Evolutionary conservation across 2,329 filamentous ascomycete species (phyloP).

Genomic region (Penicillium brevicompactum): DNA sequence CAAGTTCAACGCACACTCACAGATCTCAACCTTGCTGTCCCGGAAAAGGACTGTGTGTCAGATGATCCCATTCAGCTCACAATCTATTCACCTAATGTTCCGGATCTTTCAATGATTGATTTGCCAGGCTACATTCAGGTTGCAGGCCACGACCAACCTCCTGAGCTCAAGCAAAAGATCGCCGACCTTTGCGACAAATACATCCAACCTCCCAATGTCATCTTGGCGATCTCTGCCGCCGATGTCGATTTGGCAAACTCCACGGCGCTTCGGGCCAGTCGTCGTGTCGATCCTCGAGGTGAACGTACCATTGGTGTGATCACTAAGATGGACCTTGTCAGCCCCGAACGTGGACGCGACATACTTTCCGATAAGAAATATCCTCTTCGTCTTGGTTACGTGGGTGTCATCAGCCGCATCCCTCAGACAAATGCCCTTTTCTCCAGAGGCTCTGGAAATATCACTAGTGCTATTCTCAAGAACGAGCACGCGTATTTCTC

Average conservation of each 20-base stretch:
- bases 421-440: constrained; percentile 72
- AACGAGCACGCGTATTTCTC: constrained; percentile 89
- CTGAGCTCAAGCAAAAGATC: constrained; percentile 93
- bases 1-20: constrained; percentile 87
- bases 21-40: constrained; percentile 90
- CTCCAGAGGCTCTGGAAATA: constrained; percentile 76
- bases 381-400: constrained; percentile 90
- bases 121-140: constrained; percentile 98
- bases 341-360: constrained; percentile 72
- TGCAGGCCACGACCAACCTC: constrained; percentile 83
- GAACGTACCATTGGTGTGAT: constrained; percentile 98
- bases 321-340: constrained; percentile 98
- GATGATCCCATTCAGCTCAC: constrained; percentile 96
- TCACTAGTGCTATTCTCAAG: constrained; percentile 77
- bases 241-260: constrained; percentile 98
- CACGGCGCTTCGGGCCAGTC: constrained; percentile 83
- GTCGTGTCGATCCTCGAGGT: constrained; percentile 88
- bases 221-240: constrained; percentile 93
- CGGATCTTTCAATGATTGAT: constrained; percentile 93
- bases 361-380: constrained; percentile 91
- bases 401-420: constrained; percentile 87
- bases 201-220: constrained; percentile 93
- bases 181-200: constrained; percentile 97
- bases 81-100: constrained; percentile 93
- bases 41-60: constrained; percentile 86